phyloP scores from a whole-genome alignment of 2,329 filamentous ascomycete genomes.

The Hortaea werneckii region DNA sequence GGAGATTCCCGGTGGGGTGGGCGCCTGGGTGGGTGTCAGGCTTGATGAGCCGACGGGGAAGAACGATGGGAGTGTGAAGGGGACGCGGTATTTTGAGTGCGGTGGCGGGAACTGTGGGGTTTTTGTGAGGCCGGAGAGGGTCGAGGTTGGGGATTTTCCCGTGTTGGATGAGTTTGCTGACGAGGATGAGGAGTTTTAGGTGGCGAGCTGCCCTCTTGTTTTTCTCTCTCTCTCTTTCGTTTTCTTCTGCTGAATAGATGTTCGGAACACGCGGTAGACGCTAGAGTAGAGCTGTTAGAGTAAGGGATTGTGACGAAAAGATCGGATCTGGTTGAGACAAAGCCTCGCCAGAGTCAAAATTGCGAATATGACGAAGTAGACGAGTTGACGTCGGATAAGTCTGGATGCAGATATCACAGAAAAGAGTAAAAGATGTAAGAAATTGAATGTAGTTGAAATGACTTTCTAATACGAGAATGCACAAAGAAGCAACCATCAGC shows the following conservation, averaged over 20 bases:
- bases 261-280: neutral
- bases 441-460: too few relatives aligned
- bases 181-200: slow-evolving; percentile 59
- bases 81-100: slow-evolving; percentile 60
- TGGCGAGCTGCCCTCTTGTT: neutral
- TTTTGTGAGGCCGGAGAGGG: slow-evolving; percentile 67
- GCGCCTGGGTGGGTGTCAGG: slow-evolving; percentile 59
- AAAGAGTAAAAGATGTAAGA: too few relatives aligned
- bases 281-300: neutral
- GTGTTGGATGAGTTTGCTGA: slow-evolving; percentile 59
- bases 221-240: too few relatives aligned
- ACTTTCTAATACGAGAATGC: too few relatives aligned
- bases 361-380: too few relatives aligned
- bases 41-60: slow-evolving; percentile 74
- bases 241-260: too few relatives aligned
- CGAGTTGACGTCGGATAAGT: too few relatives aligned
- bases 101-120: slow-evolving; percentile 60
- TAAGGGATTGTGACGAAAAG: neutral
- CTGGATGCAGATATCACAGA: too few relatives aligned
- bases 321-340: too few relatives aligned
- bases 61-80: slow-evolving; percentile 65
- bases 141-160: slow-evolving; percentile 66
- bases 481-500: too few relatives aligned
- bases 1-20: slow-evolving; percentile 55
- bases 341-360: too few relatives aligned